phyloP scores from a whole-genome alignment of 2,329 filamentous ascomycete species.

The Emergomyces orientalis region DNA sequence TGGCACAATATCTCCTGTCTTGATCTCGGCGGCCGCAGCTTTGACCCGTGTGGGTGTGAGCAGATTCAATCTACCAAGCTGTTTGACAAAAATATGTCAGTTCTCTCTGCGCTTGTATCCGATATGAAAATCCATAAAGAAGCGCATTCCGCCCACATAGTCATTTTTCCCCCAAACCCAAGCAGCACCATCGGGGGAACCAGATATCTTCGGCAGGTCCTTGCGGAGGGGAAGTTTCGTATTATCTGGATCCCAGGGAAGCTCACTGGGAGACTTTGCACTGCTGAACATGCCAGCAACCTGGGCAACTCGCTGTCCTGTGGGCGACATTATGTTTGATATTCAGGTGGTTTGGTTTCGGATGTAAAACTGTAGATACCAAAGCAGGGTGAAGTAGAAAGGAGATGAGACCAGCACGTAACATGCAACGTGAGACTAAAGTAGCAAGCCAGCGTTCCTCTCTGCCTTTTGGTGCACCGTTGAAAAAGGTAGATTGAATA shows the following conservation, averaged over 20 bases:
- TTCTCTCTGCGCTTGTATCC: constrained; percentile 2
- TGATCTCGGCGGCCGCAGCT: constrained; percentile 45
- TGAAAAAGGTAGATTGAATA: too few relatives aligned
- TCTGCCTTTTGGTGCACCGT: too few relatives aligned
- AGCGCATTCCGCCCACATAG: constrained; percentile 27
- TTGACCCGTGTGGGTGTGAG: constrained; percentile 48
- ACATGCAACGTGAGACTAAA: neutral
- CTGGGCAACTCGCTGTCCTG: constrained; percentile 12
- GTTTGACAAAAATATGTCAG: constrained; percentile 5
- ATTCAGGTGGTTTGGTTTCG: too few relatives aligned
- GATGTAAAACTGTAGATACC: neutral
- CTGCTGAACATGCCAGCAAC: constrained; percentile 8
- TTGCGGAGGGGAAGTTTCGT: constrained; percentile 45
- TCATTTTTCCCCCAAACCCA: constrained; percentile 55
- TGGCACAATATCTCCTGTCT: constrained; percentile 47
- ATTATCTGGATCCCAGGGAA: constrained; percentile 48
- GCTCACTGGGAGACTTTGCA: constrained; percentile 22
- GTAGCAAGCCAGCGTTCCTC: too few relatives aligned
- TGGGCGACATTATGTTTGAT: constrained; percentile 10
- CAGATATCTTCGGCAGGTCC: constrained; percentile 44
- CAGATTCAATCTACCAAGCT: constrained; percentile 44
- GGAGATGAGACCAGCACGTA: neutral
- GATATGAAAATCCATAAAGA: neutral
- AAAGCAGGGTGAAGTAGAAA: neutral
- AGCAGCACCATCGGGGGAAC: constrained; percentile 47